Conservation (phyloP, 176 grass and related monocot genomes). For the Lolium rigidum region DNA sequence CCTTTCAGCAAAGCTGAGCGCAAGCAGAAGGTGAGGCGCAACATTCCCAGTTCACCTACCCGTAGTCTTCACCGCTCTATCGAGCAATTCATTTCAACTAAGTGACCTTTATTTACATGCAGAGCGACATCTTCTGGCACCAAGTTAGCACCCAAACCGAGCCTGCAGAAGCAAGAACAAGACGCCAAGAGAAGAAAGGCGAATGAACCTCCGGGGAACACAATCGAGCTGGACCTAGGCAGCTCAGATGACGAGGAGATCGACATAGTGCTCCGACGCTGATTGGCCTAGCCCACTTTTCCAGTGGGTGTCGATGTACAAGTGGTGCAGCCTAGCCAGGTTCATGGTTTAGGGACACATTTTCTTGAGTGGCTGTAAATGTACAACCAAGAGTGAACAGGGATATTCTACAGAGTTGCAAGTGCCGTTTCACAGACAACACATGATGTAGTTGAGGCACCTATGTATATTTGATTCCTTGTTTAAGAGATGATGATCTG, state of each 20-base stretch:
- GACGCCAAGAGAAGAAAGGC: slow-evolving; percentile 61
- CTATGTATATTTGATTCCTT: neutral
- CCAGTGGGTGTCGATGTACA: neutral
- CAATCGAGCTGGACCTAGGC: slow-evolving; percentile 71
- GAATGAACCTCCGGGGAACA: slow-evolving; percentile 54
- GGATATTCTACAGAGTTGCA: neutral
- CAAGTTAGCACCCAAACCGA: slow-evolving; percentile 41
- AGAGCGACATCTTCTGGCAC: slow-evolving; percentile 41
- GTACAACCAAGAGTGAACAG: slow-evolving; percentile 5
- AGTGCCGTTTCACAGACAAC: neutral
- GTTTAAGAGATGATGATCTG: neutral
- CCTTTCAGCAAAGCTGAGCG: slow-evolving; percentile 28
- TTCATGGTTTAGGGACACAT: neutral
- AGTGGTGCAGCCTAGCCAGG: no score
- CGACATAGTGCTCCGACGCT: slow-evolving; percentile 41
- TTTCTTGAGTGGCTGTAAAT: neutral
- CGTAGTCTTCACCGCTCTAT: neutral
- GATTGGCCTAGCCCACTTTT: slow-evolving; percentile 3
- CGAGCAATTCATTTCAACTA: neutral
- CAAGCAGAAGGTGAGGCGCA: slow-evolving; percentile 56
- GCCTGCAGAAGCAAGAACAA: slow-evolving; percentile 44
- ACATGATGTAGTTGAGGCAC: neutral
- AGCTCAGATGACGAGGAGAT: slow-evolving; percentile 93
- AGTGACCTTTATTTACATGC: neutral
- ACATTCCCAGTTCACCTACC: neutral